Evolutionary conservation across 768 basidiomycete genomes (phyloP), one percentile per base, ranked within the genome.

Genomic region (Termitomyces sp.): DNA sequence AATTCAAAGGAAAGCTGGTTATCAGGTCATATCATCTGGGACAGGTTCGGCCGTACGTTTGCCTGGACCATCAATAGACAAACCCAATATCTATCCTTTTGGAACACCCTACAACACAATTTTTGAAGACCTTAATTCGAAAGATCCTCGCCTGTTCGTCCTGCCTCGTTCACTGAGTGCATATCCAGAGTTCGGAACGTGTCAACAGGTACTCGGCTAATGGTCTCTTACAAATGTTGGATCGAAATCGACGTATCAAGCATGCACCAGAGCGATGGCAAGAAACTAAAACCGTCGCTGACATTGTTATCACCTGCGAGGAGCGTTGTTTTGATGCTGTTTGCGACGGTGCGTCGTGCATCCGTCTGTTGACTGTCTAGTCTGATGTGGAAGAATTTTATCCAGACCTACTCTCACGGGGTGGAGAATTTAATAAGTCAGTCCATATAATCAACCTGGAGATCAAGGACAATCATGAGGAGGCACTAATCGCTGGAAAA

Each of bases 401-500:
- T 48, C 3, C 60, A 94, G 97, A 99, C 74, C 75, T 99, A 14
- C 76, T 98, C 57, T 73, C 79, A 32, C 83, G 92, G 63, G 94
- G 94, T 29, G 92, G 97, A 4, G 95, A 98, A 57, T 87, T 86
- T 67, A 98, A 94, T 74, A 87, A 87, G 59, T 90, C 95, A 2
- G 94, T 98, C 18, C 97, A 99, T 71, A 71, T 99, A 43, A 92
- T 99, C 67, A 99, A 99, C 72, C 84, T 98, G 59, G 97, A 99
- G 68, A 98, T 98, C 73, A 97, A 92, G 76, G 97, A 99, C 73
- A 98, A 97, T 67, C 95, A 98, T 65, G 97, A 98, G 78, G 97
- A 99, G 72, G 97, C 97, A 0, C 77, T 90, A 47, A 93, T 98
- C 62, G 97, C 97, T 26, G 96, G 97, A 18, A 92, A 87, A 70